Conservation (phyloP, 2,329 filamentous ascomycete species). For the Bertia moriformis region DNA sequence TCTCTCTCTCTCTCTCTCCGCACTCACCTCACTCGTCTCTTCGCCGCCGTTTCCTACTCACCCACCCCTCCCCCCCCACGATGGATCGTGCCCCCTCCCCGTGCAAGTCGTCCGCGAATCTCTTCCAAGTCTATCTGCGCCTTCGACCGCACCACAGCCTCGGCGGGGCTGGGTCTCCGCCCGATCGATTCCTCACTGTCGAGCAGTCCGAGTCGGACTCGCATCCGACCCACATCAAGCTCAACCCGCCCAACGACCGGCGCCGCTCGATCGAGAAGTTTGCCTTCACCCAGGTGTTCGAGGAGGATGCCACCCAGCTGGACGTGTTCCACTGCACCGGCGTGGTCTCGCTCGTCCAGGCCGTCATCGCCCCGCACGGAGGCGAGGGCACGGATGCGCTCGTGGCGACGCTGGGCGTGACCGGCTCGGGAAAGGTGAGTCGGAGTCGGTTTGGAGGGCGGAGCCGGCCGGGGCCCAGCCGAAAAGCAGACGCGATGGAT, state of each 20-base stretch:
- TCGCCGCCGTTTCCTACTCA: too few species aligned
- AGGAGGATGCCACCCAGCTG: conserved; percentile 70
- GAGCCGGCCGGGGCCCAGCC: conserved; percentile 4
- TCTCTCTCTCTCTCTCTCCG: too few species aligned
- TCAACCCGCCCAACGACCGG: conserved; percentile 75
- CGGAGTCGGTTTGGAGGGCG: too few species aligned
- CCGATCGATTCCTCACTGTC: conserved; percentile 65
- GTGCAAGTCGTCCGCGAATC: too few species aligned
- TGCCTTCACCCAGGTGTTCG: conserved; percentile 84
- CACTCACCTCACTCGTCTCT: too few species aligned
- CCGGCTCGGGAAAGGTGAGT: conserved; percentile 82
- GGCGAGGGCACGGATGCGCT: conserved; percentile 76
- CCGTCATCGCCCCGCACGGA: conserved; percentile 59
- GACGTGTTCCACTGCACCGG: conserved; percentile 75
- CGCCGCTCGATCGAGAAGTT: conserved; percentile 86
- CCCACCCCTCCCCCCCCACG: too few species aligned
- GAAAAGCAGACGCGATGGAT: background rate
- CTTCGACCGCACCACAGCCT: conserved; percentile 58
- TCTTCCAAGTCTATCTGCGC: conserved; percentile 86
- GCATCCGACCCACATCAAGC: conserved; percentile 53
- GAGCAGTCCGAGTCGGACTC: conserved; percentile 36
- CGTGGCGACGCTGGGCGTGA: conserved; percentile 82
- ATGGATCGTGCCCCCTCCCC: too few species aligned
- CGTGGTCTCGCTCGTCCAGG: conserved; percentile 62
- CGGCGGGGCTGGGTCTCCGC: conserved; percentile 16